Conservation (phyloP, 176 grass and related monocot genomes). For the Areca catechu region DNA sequence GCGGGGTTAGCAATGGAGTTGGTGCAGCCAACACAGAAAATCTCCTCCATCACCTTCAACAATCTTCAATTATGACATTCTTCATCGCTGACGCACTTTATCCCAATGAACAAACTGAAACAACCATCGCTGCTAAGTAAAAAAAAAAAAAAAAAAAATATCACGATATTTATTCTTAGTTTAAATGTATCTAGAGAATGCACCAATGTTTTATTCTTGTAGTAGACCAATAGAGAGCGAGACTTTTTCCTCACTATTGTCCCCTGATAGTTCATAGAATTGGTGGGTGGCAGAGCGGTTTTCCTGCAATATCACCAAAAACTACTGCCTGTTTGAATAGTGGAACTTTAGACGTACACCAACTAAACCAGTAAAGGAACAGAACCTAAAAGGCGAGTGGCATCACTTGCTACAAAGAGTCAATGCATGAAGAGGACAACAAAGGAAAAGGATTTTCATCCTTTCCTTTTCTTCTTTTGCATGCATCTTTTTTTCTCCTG, state of each 20-base stretch:
- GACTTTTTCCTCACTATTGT: too few relatives aligned
- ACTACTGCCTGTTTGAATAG: too few relatives aligned
- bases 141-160: constrained; percentile 26
- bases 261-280: too few relatives aligned
- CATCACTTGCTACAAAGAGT: constrained; percentile 3
- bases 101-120: constrained; percentile 23
- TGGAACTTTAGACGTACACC: too few relatives aligned
- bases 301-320: too few relatives aligned
- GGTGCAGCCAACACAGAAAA: constrained; percentile 54
- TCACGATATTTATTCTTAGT: constrained; percentile 34
- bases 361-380: too few relatives aligned
- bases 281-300: too few relatives aligned
- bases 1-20: constrained; percentile 20
- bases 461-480: constrained; percentile 22
- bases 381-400: background rate
- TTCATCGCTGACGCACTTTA: constrained; percentile 39
- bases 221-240: too few relatives aligned
- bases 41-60: constrained; percentile 14
- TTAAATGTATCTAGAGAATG: constrained; percentile 10
- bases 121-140: constrained; percentile 21
- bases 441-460: constrained; percentile 4
- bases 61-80: constrained; percentile 18
- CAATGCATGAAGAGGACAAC: constrained; percentile 1
- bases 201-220: too few relatives aligned
- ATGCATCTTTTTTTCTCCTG: constrained; percentile 30